Evolutionary conservation across 2,329 filamentous ascomycete species (phyloP), one percentile per base, ranked within the genome.

Genomic region (Lachnellula subtilissima): DNA sequence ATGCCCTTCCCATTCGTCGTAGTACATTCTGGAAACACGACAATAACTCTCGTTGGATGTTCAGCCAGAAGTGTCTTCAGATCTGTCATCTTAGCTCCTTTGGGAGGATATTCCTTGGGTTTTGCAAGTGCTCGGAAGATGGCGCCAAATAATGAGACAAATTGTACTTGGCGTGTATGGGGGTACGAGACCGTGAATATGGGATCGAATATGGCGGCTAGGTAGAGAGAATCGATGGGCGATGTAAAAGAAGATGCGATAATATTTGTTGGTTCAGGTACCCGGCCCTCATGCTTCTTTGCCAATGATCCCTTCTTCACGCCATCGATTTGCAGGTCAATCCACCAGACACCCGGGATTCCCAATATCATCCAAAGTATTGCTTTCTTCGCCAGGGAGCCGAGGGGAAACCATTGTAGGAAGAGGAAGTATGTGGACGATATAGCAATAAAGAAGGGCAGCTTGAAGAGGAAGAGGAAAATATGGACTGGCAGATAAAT

Each of bases 311-410:
- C 94, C 75, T 91, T 89, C 74, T 90, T 92, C 53, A 99, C 94
- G 56, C 93, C 93, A 71, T 99, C 94, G 63, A 99, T 90, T 72
- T 97, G 93, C n/a, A 99, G 78, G 73, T 99, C 94, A 55, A 97
- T 87, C 93, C 93, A 97, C 91, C 92, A 97, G 56, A 99, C 89
- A 28, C 94, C 93, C 0, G 92, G 91, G 57, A 96, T 88, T 39
- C 85, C 88, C 64, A 99, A 82, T 62, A 97, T 82, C 58, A 85
- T 82, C 93, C 94, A 97, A 52, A 97, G 76, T 49, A 91, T 84
- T 12, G 89, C 84, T 74, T 97, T 97, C 68, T 91, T 91, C 45
- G 85, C 74, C 36, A 85, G 68, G 8, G 80, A 79, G 1, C 84
- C 84, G 9, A 88, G 78, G 0, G 91, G 91, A 14, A 96, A 81